Percentiles rank a stretch among this genome's conserved stretches.
Evolutionary conservation across 176 grass and related monocot genomes (phyloP).

Genomic region (Luzula sylvatica): DNA sequence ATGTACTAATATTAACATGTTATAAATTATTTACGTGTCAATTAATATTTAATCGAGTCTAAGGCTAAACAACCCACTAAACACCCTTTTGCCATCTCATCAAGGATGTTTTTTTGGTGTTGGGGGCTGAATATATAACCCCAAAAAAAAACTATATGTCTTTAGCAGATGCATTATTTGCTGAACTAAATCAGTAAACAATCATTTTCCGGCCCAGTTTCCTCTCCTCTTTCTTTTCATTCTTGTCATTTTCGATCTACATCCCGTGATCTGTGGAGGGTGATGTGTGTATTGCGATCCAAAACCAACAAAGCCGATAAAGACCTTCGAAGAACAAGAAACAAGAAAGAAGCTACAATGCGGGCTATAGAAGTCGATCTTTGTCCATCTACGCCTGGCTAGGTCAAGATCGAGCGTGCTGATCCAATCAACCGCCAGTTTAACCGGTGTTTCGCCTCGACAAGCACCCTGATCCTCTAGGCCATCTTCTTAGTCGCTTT

Average conservation of each 20-base stretch:
- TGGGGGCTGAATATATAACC: too few relatives aligned
- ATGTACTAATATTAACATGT: too few relatives aligned
- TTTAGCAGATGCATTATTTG: conserved; percentile 49
- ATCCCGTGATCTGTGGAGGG: too few relatives aligned
- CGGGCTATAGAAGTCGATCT: conserved; percentile 69
- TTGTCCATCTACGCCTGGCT: conserved; percentile 82
- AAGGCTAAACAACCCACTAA: too few relatives aligned
- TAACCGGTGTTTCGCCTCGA: conserved; percentile 76
- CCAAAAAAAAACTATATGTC: too few relatives aligned
- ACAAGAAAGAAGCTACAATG: conserved; percentile 21
- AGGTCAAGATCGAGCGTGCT: conserved; percentile 83
- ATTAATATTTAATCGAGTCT: too few relatives aligned
- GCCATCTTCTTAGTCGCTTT: conserved; percentile 80
- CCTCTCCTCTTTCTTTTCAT: background rate
- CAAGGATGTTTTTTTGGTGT: too few relatives aligned
- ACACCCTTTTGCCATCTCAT: too few relatives aligned
- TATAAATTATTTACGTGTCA: too few relatives aligned
- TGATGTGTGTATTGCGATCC: too few relatives aligned
- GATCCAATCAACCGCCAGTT: conserved; percentile 60
- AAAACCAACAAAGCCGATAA: too few relatives aligned
- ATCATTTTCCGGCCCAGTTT: conserved; percentile 14
- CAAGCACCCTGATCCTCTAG: conserved; percentile 77
- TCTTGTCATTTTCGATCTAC: background rate
- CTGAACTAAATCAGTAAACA: conserved; percentile 13
- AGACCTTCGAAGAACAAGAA: too few relatives aligned